Base-by-base conservation (phyloP, 2,329 filamentous ascomycete genomes). In the Geoglossum cookeanum region DNA sequence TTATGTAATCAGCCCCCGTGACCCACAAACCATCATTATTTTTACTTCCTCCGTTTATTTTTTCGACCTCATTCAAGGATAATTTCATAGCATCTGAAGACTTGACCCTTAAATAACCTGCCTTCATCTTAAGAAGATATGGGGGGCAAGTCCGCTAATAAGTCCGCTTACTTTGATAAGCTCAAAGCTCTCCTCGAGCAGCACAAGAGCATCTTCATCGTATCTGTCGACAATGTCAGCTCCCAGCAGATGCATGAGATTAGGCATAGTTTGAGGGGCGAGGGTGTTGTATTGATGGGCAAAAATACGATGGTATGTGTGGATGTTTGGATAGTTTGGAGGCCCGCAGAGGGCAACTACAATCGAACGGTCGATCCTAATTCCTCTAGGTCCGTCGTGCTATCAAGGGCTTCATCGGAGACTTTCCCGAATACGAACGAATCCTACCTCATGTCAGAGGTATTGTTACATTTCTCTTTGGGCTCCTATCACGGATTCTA, bases 231-330 rank as follows among this genome's bases (percentile, higher is more conserved):
- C 88, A 98, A 97, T 98, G 92, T 98, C 83, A 88, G 85, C 75
- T 98, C 92, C 67, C 92, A 98, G 84, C 94, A 98, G 84, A 98
- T 98, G 94, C 92, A 98, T 87, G 92, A 98, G 83, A 97, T 98
- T 75, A 87, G 92, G 74, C 77, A 84, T 70, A 76, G 87, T 69
- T 86, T 98, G 74, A 90, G 92, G 73, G 85, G 84, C 62, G 77
- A 94, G 75, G 90, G 82, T 76, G 86, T 97, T 67, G 90, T 98
- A 68, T 80, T 98, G 77, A 97, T 97, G 92, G 92, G 91, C 73
- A 97, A 96, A 85, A 98, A 98, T 84, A 98, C 92, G 76, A 98
- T 98, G 92, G 91, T 92, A 75, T 60, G 78, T 66, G 53, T 42
- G 15, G 17, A 30, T 42, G 57, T 32, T 37, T 44, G 32, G n/a